These are phyloP conservation scores for Phytophthora sansomeana DNA, from an alignment of 352 stramenopile species.

Conservation along the genomic window DNA sequence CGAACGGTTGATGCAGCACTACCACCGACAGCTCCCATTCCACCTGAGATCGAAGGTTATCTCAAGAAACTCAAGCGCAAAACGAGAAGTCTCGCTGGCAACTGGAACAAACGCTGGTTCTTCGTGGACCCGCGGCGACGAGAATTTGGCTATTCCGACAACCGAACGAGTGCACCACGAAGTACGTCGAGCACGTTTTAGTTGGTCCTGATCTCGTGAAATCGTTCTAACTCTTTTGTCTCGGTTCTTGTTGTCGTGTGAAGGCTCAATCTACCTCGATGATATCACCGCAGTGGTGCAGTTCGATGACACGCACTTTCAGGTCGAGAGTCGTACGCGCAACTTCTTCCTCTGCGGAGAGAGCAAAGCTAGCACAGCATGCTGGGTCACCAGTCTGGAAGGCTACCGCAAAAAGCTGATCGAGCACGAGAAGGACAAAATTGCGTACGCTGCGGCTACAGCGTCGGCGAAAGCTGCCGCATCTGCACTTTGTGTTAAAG, in stretches of 20 bases:
- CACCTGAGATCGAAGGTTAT: slow-evolving; percentile 85
- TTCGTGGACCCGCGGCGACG: slow-evolving; percentile 79
- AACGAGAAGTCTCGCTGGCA: slow-evolving; percentile 73
- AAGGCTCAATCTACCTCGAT: slow-evolving; percentile 86
- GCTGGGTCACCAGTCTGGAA: slow-evolving; percentile 85
- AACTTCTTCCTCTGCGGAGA: slow-evolving; percentile 90
- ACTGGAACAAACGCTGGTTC: slow-evolving; percentile 91
- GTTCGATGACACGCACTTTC: slow-evolving; percentile 89
- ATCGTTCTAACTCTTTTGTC: not conserved
- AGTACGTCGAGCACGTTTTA: slow-evolving; percentile 42
- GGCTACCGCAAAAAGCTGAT: slow-evolving; percentile 77
- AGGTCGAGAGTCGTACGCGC: slow-evolving; percentile 82
- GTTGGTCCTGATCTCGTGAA: not conserved
- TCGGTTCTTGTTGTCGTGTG: not conserved
- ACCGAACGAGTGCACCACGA: slow-evolving; percentile 48
- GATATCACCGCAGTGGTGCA: slow-evolving; percentile 88
- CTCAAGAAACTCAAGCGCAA: slow-evolving; percentile 92
- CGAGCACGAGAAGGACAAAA: slow-evolving; percentile 77
- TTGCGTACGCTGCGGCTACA: slow-evolving; percentile 35
- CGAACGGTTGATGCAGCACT: slow-evolving; percentile 27
- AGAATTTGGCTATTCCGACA: slow-evolving; percentile 81
- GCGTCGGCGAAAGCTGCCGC: slow-evolving; percentile 21
- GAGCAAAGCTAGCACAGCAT: slow-evolving; percentile 82
- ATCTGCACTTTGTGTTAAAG: slow-evolving; percentile 3
- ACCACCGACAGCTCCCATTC: slow-evolving; percentile 54